A percentile compares a stretch with the other conserved stretches of the same genome.
Evolutionary conservation across 306 rosid genomes (phyloP).

Genomic region (Malus sylvestris): DNA sequence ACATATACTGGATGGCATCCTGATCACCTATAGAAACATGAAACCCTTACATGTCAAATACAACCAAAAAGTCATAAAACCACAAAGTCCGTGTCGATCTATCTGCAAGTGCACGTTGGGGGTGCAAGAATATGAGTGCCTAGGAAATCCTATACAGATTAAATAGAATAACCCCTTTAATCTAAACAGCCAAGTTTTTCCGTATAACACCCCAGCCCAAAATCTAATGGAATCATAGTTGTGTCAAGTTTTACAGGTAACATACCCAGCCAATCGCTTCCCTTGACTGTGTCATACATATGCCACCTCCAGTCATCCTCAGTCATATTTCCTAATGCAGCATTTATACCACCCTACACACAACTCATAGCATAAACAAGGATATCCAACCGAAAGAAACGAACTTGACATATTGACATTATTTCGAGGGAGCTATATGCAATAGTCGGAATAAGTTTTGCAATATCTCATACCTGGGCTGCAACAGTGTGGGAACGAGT

Average conservation of each 20-base stretch:
- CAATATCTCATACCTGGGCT: conserved; percentile 61
- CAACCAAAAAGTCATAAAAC: conserved; percentile 5
- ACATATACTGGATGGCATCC: conserved; percentile 96
- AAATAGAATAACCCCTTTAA: neutral
- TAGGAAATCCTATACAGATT: neutral
- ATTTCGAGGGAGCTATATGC: neutral
- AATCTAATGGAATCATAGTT: neutral
- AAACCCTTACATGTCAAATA: conserved; percentile 10
- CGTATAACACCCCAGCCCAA: neutral
- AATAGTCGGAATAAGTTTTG: neutral
- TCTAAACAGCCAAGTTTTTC: neutral
- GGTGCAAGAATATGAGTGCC: neutral
- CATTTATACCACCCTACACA: conserved; percentile 84
- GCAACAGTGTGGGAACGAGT: conserved; percentile 99
- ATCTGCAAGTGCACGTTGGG: neutral
- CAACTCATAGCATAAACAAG: conserved; percentile 12
- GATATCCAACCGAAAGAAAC: neutral
- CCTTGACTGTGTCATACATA: conserved; percentile 94
- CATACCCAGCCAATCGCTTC: conserved; percentile 92
- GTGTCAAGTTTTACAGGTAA: neutral
- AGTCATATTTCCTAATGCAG: conserved; percentile 82
- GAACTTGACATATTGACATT: neutral
- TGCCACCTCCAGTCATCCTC: conserved; percentile 99
- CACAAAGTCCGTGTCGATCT: neutral
- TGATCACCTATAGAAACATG: conserved; percentile 62